Conservation (phyloP, 225 moss, liverwort and hornwort genomes). For the Lunularia cruciata region DNA sequence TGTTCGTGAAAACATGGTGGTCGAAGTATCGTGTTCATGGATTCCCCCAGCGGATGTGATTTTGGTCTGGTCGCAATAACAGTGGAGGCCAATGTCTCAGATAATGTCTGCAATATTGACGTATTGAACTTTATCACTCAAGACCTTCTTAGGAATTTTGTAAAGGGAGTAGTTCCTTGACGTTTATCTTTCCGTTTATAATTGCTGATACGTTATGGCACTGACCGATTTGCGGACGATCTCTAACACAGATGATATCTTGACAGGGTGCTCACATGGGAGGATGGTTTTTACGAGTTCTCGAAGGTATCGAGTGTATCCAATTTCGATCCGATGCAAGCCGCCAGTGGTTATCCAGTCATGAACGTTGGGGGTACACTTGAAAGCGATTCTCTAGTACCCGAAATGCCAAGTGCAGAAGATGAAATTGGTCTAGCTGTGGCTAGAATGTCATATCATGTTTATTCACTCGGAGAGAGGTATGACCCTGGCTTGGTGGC, state of each 20-base stretch:
- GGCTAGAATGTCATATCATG: conserved; percentile 40
- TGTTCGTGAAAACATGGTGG: too few species aligned
- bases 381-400: not conserved
- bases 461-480: conserved; percentile 38
- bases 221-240: too few species aligned
- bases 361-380: not conserved
- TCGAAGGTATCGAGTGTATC: not conserved
- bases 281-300: conserved; percentile 37
- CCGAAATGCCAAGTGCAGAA: conserved; percentile 7
- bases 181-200: too few species aligned
- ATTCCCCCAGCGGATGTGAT: too few species aligned
- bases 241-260: not conserved
- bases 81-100: too few species aligned
- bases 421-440: conserved; percentile 26
- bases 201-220: too few species aligned
- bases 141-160: too few species aligned
- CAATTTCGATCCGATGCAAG: conserved; percentile 4
- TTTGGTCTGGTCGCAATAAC: too few species aligned
- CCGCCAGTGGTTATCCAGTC: conserved; percentile 10
- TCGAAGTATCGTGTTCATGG: too few species aligned
- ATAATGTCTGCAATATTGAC: too few species aligned
- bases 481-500: conserved; percentile 3
- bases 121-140: too few species aligned
- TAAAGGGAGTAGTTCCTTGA: too few species aligned
- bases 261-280: conserved; percentile 38